These are phyloP conservation scores for Biancaea sappan DNA, from an alignment of 306 rosid species.

Conservation along the genomic window DNA sequence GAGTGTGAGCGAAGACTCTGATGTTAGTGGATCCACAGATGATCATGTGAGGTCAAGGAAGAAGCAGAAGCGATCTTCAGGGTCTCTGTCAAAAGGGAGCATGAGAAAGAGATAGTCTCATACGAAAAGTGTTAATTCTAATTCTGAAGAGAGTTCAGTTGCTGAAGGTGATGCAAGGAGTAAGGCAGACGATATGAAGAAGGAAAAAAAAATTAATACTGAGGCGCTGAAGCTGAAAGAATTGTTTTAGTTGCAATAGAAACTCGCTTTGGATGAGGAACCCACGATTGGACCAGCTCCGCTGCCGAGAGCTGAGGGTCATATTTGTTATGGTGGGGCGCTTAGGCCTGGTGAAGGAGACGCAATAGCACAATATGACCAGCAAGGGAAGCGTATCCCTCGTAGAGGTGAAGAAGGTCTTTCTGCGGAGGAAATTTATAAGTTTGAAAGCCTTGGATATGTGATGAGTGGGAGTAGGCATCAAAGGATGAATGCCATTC, in stretches of 20 bases:
- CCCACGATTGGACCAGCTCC: slow-evolving; percentile 85
- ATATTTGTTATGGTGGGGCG: slow-evolving; percentile 92
- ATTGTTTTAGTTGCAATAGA: slow-evolving; percentile 70
- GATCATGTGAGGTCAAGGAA: slow-evolving; percentile 35
- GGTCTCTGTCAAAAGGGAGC: slow-evolving; percentile 35
- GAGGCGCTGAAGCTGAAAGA: slow-evolving; percentile 72
- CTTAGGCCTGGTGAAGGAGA: slow-evolving; percentile 98
- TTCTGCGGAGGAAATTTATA: slow-evolving; percentile 82
- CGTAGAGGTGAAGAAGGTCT: slow-evolving; percentile 97
- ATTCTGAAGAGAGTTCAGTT: slow-evolving; percentile 49
- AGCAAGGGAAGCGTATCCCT: slow-evolving; percentile 93
- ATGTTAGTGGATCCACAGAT: slow-evolving; percentile 33
- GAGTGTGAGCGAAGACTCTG: slow-evolving; percentile 41
- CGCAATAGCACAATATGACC: slow-evolving; percentile 91
- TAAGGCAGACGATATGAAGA: slow-evolving; percentile 44
- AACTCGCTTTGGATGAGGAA: slow-evolving; percentile 62
- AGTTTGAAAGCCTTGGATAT: slow-evolving; percentile 80
- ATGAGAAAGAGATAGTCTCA: slow-evolving; percentile 45
- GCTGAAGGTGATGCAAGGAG: slow-evolving; percentile 44
- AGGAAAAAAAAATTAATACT: slow-evolving; percentile 40
- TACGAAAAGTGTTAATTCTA: slow-evolving; percentile 37
- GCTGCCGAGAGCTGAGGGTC: slow-evolving; percentile 87
- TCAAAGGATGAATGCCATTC: slow-evolving; percentile 95
- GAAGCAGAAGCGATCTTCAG: slow-evolving; percentile 42
- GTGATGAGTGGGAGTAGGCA: slow-evolving; percentile 99